Evolutionary conservation across 2,329 filamentous ascomycete species (phyloP).

Genomic region (Clonostachys byssicola): DNA sequence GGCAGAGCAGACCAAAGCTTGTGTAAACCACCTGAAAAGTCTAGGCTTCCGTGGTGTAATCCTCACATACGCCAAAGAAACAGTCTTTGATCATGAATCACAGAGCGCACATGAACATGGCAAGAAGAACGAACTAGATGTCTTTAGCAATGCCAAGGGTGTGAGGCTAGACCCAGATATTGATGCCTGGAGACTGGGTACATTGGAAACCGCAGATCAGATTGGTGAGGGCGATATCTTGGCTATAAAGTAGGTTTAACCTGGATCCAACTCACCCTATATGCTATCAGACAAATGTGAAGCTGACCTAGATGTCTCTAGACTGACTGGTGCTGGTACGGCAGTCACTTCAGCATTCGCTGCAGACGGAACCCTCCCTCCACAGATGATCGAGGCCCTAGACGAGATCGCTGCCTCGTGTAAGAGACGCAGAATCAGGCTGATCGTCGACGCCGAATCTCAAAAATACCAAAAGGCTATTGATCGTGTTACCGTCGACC

Average conservation of each 20-base stretch:
- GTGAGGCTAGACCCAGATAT: slow-evolving; percentile 20
- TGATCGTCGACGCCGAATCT: slow-evolving; percentile 41
- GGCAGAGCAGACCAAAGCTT: slow-evolving; percentile 35
- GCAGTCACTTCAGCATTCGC: slow-evolving; percentile 29
- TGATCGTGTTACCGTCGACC: slow-evolving; percentile 19
- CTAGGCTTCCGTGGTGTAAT: slow-evolving; percentile 53
- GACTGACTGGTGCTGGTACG: slow-evolving; percentile 35
- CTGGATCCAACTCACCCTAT: background rate
- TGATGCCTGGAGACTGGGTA: slow-evolving; percentile 26
- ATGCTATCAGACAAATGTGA: background rate
- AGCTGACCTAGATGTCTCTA: slow-evolving; percentile 6
- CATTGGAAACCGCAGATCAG: slow-evolving; percentile 20
- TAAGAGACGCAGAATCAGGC: slow-evolving; percentile 29
- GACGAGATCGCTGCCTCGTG: slow-evolving; percentile 30
- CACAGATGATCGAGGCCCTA: slow-evolving; percentile 35
- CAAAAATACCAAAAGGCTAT: slow-evolving; percentile 37
- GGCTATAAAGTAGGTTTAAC: slow-evolving; percentile 27
- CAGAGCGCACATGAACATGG: slow-evolving; percentile 11
- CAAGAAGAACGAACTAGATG: slow-evolving; percentile 24
- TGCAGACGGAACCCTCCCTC: slow-evolving; percentile 22
- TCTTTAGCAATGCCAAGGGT: slow-evolving; percentile 26
- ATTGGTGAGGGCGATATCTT: slow-evolving; percentile 26
- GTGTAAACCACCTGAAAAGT: slow-evolving; percentile 33
- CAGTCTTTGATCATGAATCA: slow-evolving; percentile 30
- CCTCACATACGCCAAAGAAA: slow-evolving; percentile 46